Evolutionary conservation across 805 yeast genomes (phyloP).

Genomic region (Candida tammaniensis): DNA sequence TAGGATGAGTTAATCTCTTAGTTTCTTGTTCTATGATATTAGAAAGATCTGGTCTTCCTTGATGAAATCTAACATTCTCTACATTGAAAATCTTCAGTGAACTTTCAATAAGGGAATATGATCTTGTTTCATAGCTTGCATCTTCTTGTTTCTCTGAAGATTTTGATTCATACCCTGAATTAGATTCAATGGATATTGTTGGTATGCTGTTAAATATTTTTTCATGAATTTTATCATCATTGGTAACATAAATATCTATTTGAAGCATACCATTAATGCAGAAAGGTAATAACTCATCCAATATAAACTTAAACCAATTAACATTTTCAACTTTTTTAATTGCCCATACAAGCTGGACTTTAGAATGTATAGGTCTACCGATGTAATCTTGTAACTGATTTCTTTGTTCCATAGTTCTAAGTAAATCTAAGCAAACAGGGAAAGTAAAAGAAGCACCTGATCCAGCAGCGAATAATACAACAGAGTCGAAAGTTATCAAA

Average conservation of each 20-base stretch:
- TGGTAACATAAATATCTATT: constrained; percentile 28
- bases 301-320: constrained; percentile 35
- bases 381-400: constrained; percentile 28
- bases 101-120: too few relatives aligned
- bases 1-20: constrained; percentile 11
- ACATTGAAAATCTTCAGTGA: constrained; percentile 1
- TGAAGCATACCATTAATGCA: constrained; percentile 19
- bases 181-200: not conserved
- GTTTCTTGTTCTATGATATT: constrained; percentile 15
- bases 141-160: not conserved
- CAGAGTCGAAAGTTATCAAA: constrained; percentile 39
- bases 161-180: too few relatives aligned
- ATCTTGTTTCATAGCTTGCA: too few relatives aligned
- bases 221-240: not conserved
- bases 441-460: constrained; percentile 47
- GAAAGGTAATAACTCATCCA: constrained; percentile 27
- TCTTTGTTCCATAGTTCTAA: constrained; percentile 25
- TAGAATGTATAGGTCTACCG: constrained; percentile 26
- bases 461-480: constrained; percentile 40
- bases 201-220: not conserved
- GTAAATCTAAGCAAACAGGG: constrained; percentile 43
- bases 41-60: constrained; percentile 20
- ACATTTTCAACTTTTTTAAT: constrained; percentile 23
- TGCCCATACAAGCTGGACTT: constrained; percentile 33
- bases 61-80: constrained; percentile 4